phyloP scores from a whole-genome alignment of 31 red algal species.

The Endocladia muricata region DNA sequence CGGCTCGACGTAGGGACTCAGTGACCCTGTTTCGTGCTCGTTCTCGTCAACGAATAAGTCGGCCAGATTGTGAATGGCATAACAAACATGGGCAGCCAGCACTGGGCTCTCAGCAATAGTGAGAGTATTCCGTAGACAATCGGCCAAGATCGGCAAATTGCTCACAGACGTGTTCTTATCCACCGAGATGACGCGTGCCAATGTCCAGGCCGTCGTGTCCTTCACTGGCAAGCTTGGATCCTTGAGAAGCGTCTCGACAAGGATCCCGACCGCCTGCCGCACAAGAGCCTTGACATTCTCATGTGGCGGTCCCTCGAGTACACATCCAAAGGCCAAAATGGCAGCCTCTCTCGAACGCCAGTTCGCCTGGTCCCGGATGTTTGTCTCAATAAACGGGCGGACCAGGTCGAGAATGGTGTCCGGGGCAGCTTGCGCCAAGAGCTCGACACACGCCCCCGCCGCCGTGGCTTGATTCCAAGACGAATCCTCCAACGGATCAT shows the following conservation, averaged over 20 bases:
- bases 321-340: slow-evolving; percentile 84
- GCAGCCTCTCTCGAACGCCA: slow-evolving; percentile 95
- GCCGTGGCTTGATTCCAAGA: slow-evolving; percentile 92
- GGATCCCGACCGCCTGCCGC: slow-evolving; percentile 56
- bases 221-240: slow-evolving; percentile 79
- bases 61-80: slow-evolving; percentile 84
- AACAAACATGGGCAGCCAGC: slow-evolving; percentile 78
- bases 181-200: slow-evolving; percentile 69
- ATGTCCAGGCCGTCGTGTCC: slow-evolving; percentile 90
- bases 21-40: slow-evolving; percentile 37
- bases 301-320: slow-evolving; percentile 73
- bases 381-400: slow-evolving; percentile 83
- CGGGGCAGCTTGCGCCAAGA: slow-evolving; percentile 87
- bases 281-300: slow-evolving; percentile 55
- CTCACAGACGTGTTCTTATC: slow-evolving; percentile 37
- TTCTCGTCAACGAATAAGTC: slow-evolving; percentile 54
- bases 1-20: slow-evolving; percentile 43
- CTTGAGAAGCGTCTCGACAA: slow-evolving; percentile 72
- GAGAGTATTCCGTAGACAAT: slow-evolving; percentile 57
- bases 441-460: slow-evolving; percentile 79
- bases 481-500: slow-evolving; percentile 79
- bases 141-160: slow-evolving; percentile 55
- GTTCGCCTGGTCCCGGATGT: slow-evolving; percentile 73
- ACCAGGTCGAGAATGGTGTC: slow-evolving; percentile 71
- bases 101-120: slow-evolving; percentile 70